Percentiles rank a stretch among this genome's conserved stretches.
Evolutionary conservation across 2,329 filamentous ascomycete species (phyloP).

Genomic region (Fusarium guadeloupense): DNA sequence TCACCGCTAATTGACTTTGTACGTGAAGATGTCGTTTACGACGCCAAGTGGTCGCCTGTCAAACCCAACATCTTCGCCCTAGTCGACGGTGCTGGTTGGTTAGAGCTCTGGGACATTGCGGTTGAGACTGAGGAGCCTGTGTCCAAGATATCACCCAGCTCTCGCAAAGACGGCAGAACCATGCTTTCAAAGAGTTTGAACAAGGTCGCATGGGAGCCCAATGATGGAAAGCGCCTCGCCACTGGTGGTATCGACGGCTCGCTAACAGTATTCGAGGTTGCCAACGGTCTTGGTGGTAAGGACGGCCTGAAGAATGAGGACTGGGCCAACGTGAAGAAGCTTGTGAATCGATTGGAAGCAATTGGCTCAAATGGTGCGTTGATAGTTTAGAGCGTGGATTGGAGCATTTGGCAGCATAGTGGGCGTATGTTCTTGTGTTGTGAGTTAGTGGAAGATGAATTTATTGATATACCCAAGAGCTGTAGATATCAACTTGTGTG

Average conservation of each 20-base stretch:
- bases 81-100: slow-evolving; percentile 89
- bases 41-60: slow-evolving; percentile 92
- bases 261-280: slow-evolving; percentile 92
- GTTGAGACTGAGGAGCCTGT: slow-evolving; percentile 93
- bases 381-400: slow-evolving; percentile 46
- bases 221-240: slow-evolving; percentile 85
- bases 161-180: slow-evolving; percentile 70
- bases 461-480: slow-evolving; percentile 40
- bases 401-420: slow-evolving; percentile 29
- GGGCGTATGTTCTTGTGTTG: slow-evolving; percentile 28
- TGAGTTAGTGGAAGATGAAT: slow-evolving; percentile 25
- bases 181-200: slow-evolving; percentile 89
- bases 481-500: not conserved
- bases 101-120: slow-evolving; percentile 96
- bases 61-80: slow-evolving; percentile 94
- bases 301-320: slow-evolving; percentile 87
- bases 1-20: slow-evolving; percentile 87
- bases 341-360: slow-evolving; percentile 79
- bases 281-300: slow-evolving; percentile 81
- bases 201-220: slow-evolving; percentile 92
- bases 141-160: slow-evolving; percentile 77
- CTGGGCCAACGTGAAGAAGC: slow-evolving; percentile 91
- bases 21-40: slow-evolving; percentile 96
- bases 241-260: slow-evolving; percentile 92
- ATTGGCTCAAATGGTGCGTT: slow-evolving; percentile 61